A percentile compares a stretch with the other conserved stretches of the same genome.
Evolutionary conservation across 2,329 filamentous ascomycete genomes (phyloP).

Genomic region (Fusarium papillatum): DNA sequence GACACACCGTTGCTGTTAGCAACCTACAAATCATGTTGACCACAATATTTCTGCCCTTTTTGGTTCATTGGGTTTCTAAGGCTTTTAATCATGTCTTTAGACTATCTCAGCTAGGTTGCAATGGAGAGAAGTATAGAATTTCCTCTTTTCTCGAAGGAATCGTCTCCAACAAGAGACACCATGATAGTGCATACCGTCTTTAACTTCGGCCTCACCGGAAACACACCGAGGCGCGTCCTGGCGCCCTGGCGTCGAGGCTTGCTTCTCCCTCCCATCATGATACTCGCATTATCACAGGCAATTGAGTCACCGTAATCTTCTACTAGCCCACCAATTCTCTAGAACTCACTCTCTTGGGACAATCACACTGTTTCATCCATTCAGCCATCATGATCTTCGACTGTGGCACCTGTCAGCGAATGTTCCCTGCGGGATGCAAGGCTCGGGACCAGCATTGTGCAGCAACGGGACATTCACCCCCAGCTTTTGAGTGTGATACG

Average conservation of each 20-base stretch:
- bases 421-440: conserved; percentile 36
- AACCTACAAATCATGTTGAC: background rate
- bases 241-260: background rate
- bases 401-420: conserved; percentile 46
- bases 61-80: background rate
- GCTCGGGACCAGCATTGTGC: conserved; percentile 47
- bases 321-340: background rate
- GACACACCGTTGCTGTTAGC: background rate
- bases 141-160: background rate
- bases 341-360: background rate
- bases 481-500: conserved; percentile 46
- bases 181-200: background rate
- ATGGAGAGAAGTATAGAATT: too few species aligned
- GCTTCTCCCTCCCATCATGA: background rate
- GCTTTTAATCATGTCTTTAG: background rate
- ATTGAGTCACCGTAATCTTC: background rate
- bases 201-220: background rate
- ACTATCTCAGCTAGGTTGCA: background rate
- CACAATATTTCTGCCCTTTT: background rate
- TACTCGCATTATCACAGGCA: background rate
- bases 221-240: background rate
- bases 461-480: conserved; percentile 42
- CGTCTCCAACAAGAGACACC: background rate
- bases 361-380: too few species aligned
- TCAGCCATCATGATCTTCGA: conserved; percentile 20